Base-by-base conservation (phyloP, 306 rosid genomes). In the Trifolium pratense region DNA sequence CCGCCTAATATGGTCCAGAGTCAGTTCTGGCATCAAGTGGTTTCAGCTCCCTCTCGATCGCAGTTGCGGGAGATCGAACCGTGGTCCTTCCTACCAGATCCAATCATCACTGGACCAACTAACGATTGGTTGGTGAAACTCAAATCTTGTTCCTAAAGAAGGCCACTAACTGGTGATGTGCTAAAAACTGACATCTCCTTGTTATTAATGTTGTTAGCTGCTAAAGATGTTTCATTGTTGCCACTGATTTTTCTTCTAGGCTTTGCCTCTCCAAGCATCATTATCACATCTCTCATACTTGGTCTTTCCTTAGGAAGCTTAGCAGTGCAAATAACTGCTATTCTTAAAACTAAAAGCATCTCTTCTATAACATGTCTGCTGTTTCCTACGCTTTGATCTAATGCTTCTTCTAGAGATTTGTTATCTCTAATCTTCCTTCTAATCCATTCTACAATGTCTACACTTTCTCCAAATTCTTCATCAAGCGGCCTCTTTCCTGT, bases 181-280 rank as follows among this genome's bases (percentile, higher is more conserved):
- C 84, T 85, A 71, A 91, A 91, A 75, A 85, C 84, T 18, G 96
- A 87, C 74, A 70, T 80, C 73, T 86, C 88, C 66, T 77, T 91
- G 80, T 73, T 91, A 84, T 86, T 43, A 31, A 5, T 92, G 69
- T 76, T 43, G 60, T 78, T 78, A 45, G 32, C 89, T 64, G 81
- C 57, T 56, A 75, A 75, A 26, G 31, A 25, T 29, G 84, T 73
- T 52, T 88, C 79, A 42, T 75, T 80, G 78, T 78, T 42, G 83
- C 92, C 77, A 42, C 85, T 85, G 83, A 93, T 86, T 82, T 95
- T 95, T 61, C 97, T 82, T 18, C 97, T 40, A 14, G 99, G 99
- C 73, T 87, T 91, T 74, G 97, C 99, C 84, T 91, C 99, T 80
- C 81, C 97, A 70, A 95, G 97, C 96, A 95, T 95, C 76, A 89